A percentile compares a stretch with the other conserved stretches of the same genome.
Conservation (phyloP, 768 basidiomycete genomes). For the Sarcodon aspratus region DNA sequence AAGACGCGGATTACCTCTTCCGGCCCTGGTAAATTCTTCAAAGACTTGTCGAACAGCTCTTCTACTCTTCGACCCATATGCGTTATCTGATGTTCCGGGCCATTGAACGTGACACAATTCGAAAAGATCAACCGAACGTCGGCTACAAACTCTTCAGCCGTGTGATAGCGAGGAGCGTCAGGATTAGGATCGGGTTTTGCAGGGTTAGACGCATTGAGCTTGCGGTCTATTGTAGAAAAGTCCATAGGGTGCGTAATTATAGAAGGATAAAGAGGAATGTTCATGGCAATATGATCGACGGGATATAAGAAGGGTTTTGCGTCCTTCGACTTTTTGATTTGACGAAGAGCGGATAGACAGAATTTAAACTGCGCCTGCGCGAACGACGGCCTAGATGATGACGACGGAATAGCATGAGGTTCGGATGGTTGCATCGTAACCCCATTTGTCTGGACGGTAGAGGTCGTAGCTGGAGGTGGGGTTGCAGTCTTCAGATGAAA, state of each 20-base stretch:
- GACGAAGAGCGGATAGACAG: conserved; percentile 63
- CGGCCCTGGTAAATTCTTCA: conserved; percentile 71
- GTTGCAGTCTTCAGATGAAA: conserved; percentile 51
- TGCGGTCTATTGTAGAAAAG: conserved; percentile 83
- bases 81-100: conserved; percentile 73
- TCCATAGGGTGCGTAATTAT: conserved; percentile 94
- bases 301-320: conserved; percentile 73
- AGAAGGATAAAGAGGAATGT: conserved; percentile 78
- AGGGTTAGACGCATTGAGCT: conserved; percentile 72
- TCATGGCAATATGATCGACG: conserved; percentile 78
- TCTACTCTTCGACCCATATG: conserved; percentile 76
- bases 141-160: conserved; percentile 66
- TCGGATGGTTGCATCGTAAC: neutral
- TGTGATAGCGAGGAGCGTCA: conserved; percentile 65
- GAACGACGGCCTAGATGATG: conserved; percentile 22
- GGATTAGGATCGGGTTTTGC: conserved; percentile 61
- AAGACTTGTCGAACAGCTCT: conserved; percentile 77
- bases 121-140: conserved; percentile 85
- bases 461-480: conserved; percentile 53
- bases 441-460: conserved; percentile 8
- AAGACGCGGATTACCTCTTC: conserved; percentile 45
- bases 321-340: conserved; percentile 81
- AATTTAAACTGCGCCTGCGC: conserved; percentile 70
- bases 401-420: neutral
- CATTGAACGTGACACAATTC: conserved; percentile 90